Percentiles rank a stretch among this genome's conserved stretches.
Evolutionary conservation across 2,329 filamentous ascomycete species (phyloP).

Genomic region (Dactylellina cionopaga): DNA sequence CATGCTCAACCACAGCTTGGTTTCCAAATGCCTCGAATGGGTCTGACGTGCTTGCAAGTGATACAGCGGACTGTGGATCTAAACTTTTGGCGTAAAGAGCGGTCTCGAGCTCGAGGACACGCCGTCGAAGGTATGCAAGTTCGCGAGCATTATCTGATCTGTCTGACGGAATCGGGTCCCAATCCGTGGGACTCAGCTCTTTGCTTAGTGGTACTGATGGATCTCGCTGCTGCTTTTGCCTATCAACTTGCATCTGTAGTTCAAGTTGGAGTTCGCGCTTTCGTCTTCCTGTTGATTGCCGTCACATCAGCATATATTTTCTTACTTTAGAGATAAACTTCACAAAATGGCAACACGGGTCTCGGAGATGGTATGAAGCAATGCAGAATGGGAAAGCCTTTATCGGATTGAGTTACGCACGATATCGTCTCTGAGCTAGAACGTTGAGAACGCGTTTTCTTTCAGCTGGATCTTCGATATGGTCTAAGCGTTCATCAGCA

Average conservation of each 20-base stretch:
- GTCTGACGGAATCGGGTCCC: slow-evolving; percentile 35
- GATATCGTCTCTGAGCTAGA: slow-evolving; percentile 48
- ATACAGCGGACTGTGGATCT: slow-evolving; percentile 36
- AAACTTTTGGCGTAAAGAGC: slow-evolving; percentile 44
- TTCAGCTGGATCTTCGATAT: slow-evolving; percentile 49
- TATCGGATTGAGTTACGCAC: slow-evolving; percentile 38
- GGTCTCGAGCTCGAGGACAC: slow-evolving; percentile 42
- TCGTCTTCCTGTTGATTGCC: slow-evolving; percentile 23
- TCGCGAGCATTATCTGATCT: slow-evolving; percentile 43
- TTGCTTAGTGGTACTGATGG: slow-evolving; percentile 18
- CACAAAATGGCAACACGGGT: slow-evolving; percentile 11
- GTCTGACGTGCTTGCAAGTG: slow-evolving; percentile 26
- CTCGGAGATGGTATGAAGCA: background rate
- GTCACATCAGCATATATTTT: slow-evolving; percentile 1
- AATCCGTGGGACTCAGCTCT: slow-evolving; percentile 33
- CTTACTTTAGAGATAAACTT: background rate
- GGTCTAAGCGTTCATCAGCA: slow-evolving; percentile 38
- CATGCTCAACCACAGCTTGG: slow-evolving; percentile 34
- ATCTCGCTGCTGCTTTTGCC: slow-evolving; percentile 38
- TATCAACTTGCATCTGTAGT: slow-evolving; percentile 47
- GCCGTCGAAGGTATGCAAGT: slow-evolving; percentile 38
- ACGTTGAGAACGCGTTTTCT: slow-evolving; percentile 49
- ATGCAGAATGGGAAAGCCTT: background rate
- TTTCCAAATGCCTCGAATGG: slow-evolving; percentile 46
- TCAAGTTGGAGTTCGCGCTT: slow-evolving; percentile 50